A percentile compares a stretch with the other conserved stretches of the same genome.
Evolutionary conservation across 805 yeast genomes (phyloP).

Genomic region (Spathaspora girioi): DNA sequence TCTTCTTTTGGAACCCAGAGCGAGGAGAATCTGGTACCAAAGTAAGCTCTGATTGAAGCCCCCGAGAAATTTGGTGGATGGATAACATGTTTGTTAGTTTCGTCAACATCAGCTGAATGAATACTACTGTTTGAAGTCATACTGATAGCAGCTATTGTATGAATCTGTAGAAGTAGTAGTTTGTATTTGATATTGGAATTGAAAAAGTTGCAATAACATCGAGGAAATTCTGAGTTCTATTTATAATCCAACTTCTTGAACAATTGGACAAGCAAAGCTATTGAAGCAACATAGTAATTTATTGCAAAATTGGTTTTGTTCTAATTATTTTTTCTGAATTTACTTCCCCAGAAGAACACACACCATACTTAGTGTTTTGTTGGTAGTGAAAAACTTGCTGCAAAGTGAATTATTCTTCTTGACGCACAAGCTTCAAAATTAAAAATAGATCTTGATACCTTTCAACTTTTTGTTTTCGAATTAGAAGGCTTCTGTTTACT

Average conservation of each 20-base stretch:
- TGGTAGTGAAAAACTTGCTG: too few relatives aligned
- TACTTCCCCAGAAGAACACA: too few relatives aligned
- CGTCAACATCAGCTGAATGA: slow-evolving; percentile 28
- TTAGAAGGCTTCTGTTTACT: too few relatives aligned
- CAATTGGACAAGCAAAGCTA: not conserved
- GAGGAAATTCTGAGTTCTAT: not conserved
- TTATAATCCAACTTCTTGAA: not conserved
- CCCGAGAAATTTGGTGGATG: slow-evolving; percentile 20
- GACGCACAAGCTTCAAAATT: too few relatives aligned
- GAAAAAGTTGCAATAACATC: not conserved
- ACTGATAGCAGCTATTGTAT: not conserved
- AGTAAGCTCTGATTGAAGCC: slow-evolving; percentile 23
- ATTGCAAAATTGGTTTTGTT: too few relatives aligned
- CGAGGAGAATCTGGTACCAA: slow-evolving; percentile 45
- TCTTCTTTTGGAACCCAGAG: slow-evolving; percentile 45
- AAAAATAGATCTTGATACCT: too few relatives aligned
- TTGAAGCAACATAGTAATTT: too few relatives aligned
- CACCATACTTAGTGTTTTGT: too few relatives aligned
- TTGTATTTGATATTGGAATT: not conserved
- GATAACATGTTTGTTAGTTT: slow-evolving; percentile 13
- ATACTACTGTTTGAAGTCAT: not conserved
- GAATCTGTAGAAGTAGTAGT: not conserved
- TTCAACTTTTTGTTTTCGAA: too few relatives aligned
- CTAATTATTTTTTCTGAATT: too few relatives aligned
- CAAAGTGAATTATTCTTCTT: too few relatives aligned